Evolutionary conservation across 192 early-diverging fungal species (phyloP).

Genomic region (Umbelopsis ramanniana): DNA sequence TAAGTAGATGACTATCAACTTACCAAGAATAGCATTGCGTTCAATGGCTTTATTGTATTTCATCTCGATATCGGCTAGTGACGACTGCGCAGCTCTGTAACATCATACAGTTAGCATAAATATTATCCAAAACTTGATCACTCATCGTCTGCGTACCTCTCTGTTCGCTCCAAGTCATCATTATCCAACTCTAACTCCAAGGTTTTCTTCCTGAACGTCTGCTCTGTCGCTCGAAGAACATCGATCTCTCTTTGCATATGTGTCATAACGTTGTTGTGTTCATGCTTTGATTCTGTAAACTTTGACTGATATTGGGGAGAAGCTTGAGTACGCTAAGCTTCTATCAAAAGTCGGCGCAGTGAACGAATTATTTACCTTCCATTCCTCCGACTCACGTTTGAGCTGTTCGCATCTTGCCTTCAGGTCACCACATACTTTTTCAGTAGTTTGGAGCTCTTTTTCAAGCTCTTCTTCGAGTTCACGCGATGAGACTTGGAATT

Average conservation of each 20-base stretch:
- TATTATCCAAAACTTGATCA: neutral
- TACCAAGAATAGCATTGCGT: constrained; percentile 62
- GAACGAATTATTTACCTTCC: constrained; percentile 57
- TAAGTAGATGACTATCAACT: neutral
- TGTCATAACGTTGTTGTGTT: constrained; percentile 64
- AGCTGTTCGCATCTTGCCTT: constrained; percentile 66
- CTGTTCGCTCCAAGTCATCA: constrained; percentile 76
- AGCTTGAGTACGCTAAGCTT: neutral
- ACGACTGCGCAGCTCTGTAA: constrained; percentile 68
- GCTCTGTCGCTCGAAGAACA: constrained; percentile 67
- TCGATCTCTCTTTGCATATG: constrained; percentile 80
- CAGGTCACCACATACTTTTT: constrained; percentile 66
- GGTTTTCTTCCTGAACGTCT: constrained; percentile 71
- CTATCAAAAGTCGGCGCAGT: neutral
- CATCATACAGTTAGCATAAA: constrained; percentile 20
- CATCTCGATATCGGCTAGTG: constrained; percentile 69
- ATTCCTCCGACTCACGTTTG: constrained; percentile 68
- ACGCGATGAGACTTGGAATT: constrained; percentile 66
- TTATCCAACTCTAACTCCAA: constrained; percentile 78
- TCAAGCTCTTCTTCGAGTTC: constrained; percentile 77
- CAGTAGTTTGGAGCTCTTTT: constrained; percentile 70
- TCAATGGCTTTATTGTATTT: constrained; percentile 76
- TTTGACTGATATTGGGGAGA: constrained; percentile 46
- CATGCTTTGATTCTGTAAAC: constrained; percentile 67
- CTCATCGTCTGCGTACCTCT: constrained; percentile 44